These are phyloP conservation scores for Leptodontidium sp. DNA, from an alignment of 2,329 filamentous ascomycete species.

Conservation along the genomic window DNA sequence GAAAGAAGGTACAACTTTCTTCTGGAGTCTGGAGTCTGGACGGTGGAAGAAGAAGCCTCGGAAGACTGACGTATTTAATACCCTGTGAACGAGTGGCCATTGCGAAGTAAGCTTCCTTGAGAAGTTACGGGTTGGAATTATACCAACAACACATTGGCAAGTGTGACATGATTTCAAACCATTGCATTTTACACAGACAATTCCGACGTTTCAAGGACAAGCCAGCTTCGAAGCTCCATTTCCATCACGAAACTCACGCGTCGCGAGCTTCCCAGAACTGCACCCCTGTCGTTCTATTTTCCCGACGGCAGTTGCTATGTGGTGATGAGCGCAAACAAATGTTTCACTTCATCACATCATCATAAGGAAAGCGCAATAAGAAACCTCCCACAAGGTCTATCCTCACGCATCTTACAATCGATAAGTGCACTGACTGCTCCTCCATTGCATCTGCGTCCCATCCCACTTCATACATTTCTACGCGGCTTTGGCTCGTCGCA, in stretches of 20 bases:
- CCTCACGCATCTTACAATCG: conserved; percentile 38
- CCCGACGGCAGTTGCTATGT: conserved; percentile 31
- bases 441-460: conserved; percentile 32
- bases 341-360: conserved; percentile 21
- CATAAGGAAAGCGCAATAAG: conserved; percentile 26
- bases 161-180: no score
- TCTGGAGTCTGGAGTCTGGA: not conserved
- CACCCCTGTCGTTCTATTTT: not conserved
- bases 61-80: not conserved
- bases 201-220: not conserved
- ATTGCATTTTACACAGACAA: not conserved
- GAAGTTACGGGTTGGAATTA: not conserved
- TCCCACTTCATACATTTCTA: conserved; percentile 35
- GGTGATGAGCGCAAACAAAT: conserved; percentile 29
- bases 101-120: not conserved
- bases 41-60: not conserved
- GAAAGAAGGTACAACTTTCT: not conserved
- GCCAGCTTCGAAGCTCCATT: not conserved
- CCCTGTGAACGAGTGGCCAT: not conserved
- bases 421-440: conserved; percentile 41
- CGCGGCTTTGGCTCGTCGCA: conserved; percentile 24
- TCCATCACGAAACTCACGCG: conserved; percentile 22
- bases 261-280: not conserved
- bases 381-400: conserved; percentile 25
- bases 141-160: not conserved